Percentiles rank a stretch among this genome's conserved stretches.
These are phyloP conservation scores for Leucosporidium creatinivorum DNA, from an alignment of 768 basidiomycete genomes.

Conservation along the genomic window DNA sequence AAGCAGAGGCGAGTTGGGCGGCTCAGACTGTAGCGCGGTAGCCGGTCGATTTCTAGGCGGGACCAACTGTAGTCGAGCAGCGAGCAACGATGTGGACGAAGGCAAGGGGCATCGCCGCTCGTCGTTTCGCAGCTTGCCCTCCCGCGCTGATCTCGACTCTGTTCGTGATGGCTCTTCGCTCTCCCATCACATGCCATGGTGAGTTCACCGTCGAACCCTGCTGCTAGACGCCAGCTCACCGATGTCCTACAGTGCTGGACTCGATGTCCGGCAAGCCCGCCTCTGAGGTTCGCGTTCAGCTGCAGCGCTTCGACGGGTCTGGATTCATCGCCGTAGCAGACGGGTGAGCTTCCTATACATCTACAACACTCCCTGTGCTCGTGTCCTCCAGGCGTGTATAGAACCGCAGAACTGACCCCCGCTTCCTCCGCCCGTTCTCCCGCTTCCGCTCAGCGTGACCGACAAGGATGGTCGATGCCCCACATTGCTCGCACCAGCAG, in stretches of 20 bases:
- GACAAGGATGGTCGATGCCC: slow-evolving; percentile 38
- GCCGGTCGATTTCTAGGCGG: too few relatives aligned
- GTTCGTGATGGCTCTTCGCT: slow-evolving; percentile 4
- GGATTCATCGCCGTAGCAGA: slow-evolving; percentile 35
- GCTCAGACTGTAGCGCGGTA: too few relatives aligned
- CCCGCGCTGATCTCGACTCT: too few relatives aligned
- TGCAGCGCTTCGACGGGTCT: slow-evolving; percentile 36
- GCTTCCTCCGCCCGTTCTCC: too few relatives aligned
- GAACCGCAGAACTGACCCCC: not conserved
- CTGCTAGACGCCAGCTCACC: not conserved
- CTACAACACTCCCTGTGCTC: not conserved
- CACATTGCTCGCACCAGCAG: slow-evolving; percentile 24
- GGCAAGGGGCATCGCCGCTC: too few relatives aligned
- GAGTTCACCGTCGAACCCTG: not conserved
- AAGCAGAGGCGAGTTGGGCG: too few relatives aligned
- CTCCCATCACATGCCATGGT: slow-evolving; percentile 42
- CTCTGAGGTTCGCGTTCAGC: slow-evolving; percentile 33
- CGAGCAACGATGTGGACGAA: too few relatives aligned
- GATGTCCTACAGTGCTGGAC: slow-evolving; percentile 37
- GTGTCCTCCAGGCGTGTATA: not conserved
- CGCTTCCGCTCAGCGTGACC: slow-evolving; percentile 27
- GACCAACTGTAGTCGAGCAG: too few relatives aligned
- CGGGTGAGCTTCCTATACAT: slow-evolving; percentile 24
- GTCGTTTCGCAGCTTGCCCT: too few relatives aligned
- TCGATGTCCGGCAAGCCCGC: slow-evolving; percentile 39